These are phyloP conservation scores for Boletus insuetus DNA, from an alignment of 768 basidiomycete species.

Conservation along the genomic window DNA sequence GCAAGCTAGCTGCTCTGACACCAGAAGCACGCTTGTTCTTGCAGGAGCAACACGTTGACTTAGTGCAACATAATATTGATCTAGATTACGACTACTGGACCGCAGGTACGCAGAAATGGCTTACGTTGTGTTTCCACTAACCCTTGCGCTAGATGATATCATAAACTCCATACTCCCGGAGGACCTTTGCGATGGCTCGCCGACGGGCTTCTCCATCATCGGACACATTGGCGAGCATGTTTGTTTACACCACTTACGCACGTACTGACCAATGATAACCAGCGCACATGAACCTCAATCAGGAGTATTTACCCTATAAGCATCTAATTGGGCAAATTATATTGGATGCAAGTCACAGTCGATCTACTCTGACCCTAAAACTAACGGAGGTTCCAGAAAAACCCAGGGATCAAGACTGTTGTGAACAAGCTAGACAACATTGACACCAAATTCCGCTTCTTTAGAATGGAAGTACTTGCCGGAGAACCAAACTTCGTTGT, in stretches of 20 bases:
- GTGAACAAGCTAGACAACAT: slow-evolving; percentile 94
- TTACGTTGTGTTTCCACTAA: background rate
- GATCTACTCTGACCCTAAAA: background rate
- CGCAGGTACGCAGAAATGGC: slow-evolving; percentile 51
- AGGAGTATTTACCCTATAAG: slow-evolving; percentile 90
- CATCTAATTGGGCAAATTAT: slow-evolving; percentile 88
- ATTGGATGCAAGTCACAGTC: slow-evolving; percentile 64
- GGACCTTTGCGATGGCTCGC: slow-evolving; percentile 71
- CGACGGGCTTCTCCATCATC: slow-evolving; percentile 81
- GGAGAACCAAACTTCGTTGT: slow-evolving; percentile 87
- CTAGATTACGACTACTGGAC: slow-evolving; percentile 89
- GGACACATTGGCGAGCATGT: slow-evolving; percentile 85
- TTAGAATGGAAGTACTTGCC: slow-evolving; percentile 95
- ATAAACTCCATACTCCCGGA: slow-evolving; percentile 80
- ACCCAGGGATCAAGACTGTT: slow-evolving; percentile 74
- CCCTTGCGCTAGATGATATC: slow-evolving; percentile 64
- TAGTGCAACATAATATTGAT: slow-evolving; percentile 59
- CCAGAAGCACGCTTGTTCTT: slow-evolving; percentile 55
- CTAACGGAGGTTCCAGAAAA: slow-evolving; percentile 63
- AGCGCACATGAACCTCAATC: slow-evolving; percentile 92
- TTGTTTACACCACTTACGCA: background rate
- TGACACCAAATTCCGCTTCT: slow-evolving; percentile 83
- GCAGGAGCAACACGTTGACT: slow-evolving; percentile 47
- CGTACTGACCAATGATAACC: slow-evolving; percentile 4
- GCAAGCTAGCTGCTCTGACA: slow-evolving; percentile 68